Conservation (phyloP, 306 rosid species). For the Lathyrus tuberosus region DNA sequence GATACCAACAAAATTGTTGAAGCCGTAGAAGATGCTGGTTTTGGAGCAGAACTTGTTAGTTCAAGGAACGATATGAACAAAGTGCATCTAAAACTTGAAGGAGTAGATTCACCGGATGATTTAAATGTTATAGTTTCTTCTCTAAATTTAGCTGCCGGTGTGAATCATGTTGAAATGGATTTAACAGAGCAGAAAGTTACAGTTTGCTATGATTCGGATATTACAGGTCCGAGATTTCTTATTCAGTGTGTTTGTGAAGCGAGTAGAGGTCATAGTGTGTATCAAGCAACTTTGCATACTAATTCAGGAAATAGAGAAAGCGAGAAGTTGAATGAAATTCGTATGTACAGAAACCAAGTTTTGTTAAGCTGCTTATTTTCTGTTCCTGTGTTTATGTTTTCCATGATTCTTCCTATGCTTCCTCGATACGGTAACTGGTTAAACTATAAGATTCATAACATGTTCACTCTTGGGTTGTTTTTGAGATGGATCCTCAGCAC, state of each 20-base stretch:
- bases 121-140: slow-evolving; percentile 51
- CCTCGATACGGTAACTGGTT: slow-evolving; percentile 92
- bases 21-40: slow-evolving; percentile 74
- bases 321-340: slow-evolving; percentile 71
- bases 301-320: slow-evolving; percentile 66
- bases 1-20: slow-evolving; percentile 50
- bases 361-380: slow-evolving; percentile 86
- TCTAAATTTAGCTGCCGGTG: slow-evolving; percentile 70
- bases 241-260: slow-evolving; percentile 63
- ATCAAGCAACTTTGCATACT: slow-evolving; percentile 60
- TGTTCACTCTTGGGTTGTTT: slow-evolving; percentile 82
- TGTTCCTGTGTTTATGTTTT: slow-evolving; percentile 74
- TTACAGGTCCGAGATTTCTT: slow-evolving; percentile 83
- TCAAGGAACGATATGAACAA: slow-evolving; percentile 62
- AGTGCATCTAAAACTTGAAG: slow-evolving; percentile 72
- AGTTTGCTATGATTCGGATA: slow-evolving; percentile 63
- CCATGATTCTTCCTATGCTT: slow-evolving; percentile 96
- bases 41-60: slow-evolving; percentile 69
- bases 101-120: slow-evolving; percentile 60
- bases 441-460: slow-evolving; percentile 63
- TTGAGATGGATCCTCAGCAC: slow-evolving; percentile 84
- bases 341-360: slow-evolving; percentile 65
- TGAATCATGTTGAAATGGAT: slow-evolving; percentile 68
- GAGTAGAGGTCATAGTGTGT: slow-evolving; percentile 46
- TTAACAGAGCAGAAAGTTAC: slow-evolving; percentile 51